Percentiles rank a stretch among this genome's conserved stretches.
phyloP scores from a whole-genome alignment of 2,329 filamentous ascomycete species.

The Diaporthe velutina region DNA sequence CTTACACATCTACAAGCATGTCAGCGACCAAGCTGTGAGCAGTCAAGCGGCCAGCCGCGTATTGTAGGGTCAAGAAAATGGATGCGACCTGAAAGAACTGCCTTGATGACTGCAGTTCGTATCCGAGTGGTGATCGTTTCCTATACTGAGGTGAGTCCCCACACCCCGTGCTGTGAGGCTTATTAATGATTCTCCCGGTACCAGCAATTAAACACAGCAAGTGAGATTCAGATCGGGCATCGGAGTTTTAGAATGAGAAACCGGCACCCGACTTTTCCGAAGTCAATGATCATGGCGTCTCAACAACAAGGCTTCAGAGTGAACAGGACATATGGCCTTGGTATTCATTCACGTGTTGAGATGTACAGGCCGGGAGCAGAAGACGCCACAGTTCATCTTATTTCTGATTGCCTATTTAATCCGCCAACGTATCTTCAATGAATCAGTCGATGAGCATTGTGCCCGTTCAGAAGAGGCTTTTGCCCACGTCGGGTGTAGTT shows the following conservation, averaged over 20 bases:
- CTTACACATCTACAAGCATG: neutral
- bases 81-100: neutral
- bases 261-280: neutral
- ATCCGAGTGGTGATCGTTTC: constrained; percentile 5
- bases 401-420: neutral
- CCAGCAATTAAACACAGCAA: neutral
- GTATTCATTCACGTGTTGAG: neutral
- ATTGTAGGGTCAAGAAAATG: neutral
- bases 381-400: neutral
- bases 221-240: neutral
- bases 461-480: neutral
- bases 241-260: neutral
- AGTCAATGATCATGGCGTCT: neutral
- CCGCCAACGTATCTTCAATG: neutral
- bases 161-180: neutral
- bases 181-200: neutral
- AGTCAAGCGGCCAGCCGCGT: neutral
- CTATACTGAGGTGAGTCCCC: neutral
- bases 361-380: neutral
- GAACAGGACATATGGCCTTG: neutral
- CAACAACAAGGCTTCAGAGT: neutral
- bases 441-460: neutral
- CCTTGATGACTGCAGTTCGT: constrained; percentile 1
- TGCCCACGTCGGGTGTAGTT: neutral
- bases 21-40: neutral